Conservation (phyloP, 768 basidiomycete species). For the Tulasnella sp. region DNA sequence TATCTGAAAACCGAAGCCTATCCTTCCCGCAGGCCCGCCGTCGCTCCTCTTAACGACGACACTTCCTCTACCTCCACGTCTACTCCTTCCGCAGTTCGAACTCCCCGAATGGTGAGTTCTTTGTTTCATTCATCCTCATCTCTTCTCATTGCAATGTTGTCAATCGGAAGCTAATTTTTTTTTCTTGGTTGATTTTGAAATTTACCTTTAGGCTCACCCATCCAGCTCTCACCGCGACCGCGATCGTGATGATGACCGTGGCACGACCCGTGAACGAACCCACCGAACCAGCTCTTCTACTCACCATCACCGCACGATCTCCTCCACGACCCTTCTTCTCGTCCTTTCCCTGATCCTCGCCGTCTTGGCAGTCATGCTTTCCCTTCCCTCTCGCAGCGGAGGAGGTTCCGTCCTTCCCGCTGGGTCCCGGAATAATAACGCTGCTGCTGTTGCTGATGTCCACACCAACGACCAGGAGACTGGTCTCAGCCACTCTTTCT, state of each 20-base stretch:
- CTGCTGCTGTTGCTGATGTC: background rate
- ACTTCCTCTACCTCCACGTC: background rate
- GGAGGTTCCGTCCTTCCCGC: slow-evolving; percentile 83
- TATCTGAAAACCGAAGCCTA: background rate
- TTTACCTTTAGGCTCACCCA: slow-evolving; percentile 18
- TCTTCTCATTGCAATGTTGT: background rate
- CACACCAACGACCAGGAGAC: background rate
- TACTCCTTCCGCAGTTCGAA: background rate
- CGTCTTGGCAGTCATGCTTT: slow-evolving; percentile 87
- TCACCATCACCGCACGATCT: slow-evolving; percentile 78
- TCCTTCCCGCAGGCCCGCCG: background rate
- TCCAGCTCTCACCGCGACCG: slow-evolving; percentile 24
- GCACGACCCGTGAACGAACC: slow-evolving; percentile 23
- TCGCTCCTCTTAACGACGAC: background rate
- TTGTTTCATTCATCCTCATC: background rate
- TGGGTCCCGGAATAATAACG: slow-evolving; percentile 37
- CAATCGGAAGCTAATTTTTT: background rate
- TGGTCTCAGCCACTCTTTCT: slow-evolving; percentile 48
- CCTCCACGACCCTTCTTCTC: slow-evolving; percentile 82
- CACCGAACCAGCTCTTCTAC: slow-evolving; percentile 46
- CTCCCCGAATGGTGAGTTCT: slow-evolving; percentile 15
- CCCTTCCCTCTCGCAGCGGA: slow-evolving; percentile 67
- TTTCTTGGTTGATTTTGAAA: background rate
- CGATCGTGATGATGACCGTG: slow-evolving; percentile 23
- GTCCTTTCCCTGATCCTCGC: slow-evolving; percentile 81